These are phyloP conservation scores for Polytrichum formosum DNA, from an alignment of 225 moss, liverwort and hornwort species.

Conservation along the genomic window DNA sequence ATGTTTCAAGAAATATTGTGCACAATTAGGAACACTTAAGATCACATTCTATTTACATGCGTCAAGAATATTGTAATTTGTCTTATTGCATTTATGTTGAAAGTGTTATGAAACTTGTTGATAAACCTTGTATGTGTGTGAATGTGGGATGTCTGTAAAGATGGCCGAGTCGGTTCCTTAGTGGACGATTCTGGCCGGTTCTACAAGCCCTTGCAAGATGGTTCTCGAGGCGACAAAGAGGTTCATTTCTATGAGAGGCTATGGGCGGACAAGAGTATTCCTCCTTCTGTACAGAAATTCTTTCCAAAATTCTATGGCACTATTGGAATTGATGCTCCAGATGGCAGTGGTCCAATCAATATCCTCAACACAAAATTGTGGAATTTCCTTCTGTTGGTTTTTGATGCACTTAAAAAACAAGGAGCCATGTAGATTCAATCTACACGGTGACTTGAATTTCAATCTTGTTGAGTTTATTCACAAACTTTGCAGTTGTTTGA, in stretches of 20 bases:
- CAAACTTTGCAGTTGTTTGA: not conserved
- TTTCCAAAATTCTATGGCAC: slow-evolving; percentile 77
- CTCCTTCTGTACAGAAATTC: slow-evolving; percentile 44
- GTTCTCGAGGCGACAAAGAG: slow-evolving; percentile 70
- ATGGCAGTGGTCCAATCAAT: slow-evolving; percentile 49
- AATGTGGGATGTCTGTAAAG: slow-evolving; percentile 15
- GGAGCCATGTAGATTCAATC: too few relatives aligned
- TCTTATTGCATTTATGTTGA: too few relatives aligned
- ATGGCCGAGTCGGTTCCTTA: slow-evolving; percentile 59
- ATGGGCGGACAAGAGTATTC: slow-evolving; percentile 49
- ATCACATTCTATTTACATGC: too few relatives aligned
- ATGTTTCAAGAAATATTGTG: not conserved
- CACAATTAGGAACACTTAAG: too few relatives aligned
- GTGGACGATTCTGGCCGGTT: slow-evolving; percentile 79
- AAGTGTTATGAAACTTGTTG: too few relatives aligned
- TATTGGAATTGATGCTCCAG: slow-evolving; percentile 32
- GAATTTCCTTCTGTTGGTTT: too few relatives aligned
- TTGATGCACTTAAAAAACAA: too few relatives aligned
- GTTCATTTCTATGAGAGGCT: slow-evolving; percentile 62
- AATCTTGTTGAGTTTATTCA: not conserved
- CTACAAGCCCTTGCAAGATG: slow-evolving; percentile 89
- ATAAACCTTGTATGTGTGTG: not conserved
- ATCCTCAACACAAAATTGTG: slow-evolving; percentile 41
- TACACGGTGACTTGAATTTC: too few relatives aligned
- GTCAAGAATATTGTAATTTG: too few relatives aligned